A percentile compares a stretch with the other conserved stretches of the same genome.
Conservation (phyloP, 768 basidiomycete species). For the Auricularia heimuer region DNA sequence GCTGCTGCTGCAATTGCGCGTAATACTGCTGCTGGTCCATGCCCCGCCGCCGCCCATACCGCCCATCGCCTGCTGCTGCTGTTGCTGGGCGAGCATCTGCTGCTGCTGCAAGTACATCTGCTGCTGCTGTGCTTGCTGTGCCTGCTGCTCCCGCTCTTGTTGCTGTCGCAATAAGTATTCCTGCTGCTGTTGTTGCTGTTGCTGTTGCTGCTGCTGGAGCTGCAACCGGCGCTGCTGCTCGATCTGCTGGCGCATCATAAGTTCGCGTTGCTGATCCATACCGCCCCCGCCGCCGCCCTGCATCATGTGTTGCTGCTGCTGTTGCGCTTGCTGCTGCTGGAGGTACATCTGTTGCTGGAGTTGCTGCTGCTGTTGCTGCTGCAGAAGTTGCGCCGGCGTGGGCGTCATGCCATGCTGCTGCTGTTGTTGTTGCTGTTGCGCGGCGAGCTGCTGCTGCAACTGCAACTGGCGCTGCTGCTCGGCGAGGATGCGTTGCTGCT, state of each 20-base stretch:
- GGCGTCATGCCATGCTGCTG: neutral
- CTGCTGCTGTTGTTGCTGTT: neutral
- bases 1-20: neutral
- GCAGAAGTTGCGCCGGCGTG: neutral
- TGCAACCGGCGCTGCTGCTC: neutral
- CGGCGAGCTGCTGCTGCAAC: neutral
- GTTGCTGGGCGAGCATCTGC: neutral
- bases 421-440: neutral
- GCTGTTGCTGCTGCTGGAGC: neutral
- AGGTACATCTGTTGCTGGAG: neutral
- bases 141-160: neutral
- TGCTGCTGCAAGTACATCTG: neutral
- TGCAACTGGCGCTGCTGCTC: neutral
- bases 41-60: neutral
- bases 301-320: neutral
- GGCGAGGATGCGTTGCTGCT: neutral
- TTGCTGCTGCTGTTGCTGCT: neutral
- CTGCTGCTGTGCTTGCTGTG: neutral
- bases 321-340: neutral
- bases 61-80: neutral
- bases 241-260: neutral
- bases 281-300: neutral
- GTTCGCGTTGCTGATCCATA: neutral
- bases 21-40: conserved; percentile 1
- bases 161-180: neutral